Percentiles rank a stretch among this genome's conserved stretches.
Conservation (phyloP, 306 rosid genomes). For the Malus orientalis region DNA sequence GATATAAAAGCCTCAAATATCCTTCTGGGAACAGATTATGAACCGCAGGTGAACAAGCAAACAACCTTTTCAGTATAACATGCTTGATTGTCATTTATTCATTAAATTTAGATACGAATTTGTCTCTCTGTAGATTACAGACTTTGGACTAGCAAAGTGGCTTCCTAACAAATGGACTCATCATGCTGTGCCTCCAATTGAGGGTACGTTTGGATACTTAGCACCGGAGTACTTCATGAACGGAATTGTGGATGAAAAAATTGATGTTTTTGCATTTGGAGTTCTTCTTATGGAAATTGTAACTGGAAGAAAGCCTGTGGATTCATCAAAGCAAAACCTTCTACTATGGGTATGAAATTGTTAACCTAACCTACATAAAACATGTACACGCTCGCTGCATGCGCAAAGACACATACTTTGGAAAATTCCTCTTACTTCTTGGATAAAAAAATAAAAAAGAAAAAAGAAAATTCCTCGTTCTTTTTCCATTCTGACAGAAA, state of each 20-base stretch:
- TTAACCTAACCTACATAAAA: background rate
- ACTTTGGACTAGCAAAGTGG: slow-evolving; percentile 98
- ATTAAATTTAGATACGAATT: background rate
- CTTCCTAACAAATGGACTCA: slow-evolving; percentile 99
- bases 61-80: background rate
- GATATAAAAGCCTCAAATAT: slow-evolving; percentile 96
- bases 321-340: slow-evolving; percentile 76
- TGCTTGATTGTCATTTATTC: background rate
- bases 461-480: background rate
- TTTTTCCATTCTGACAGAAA: background rate
- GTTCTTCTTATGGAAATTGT: slow-evolving; percentile 83
- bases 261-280: slow-evolving; percentile 77
- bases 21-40: slow-evolving; percentile 88
- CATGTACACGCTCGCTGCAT: too few relatives aligned
- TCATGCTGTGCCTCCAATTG: slow-evolving; percentile 84
- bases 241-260: slow-evolving; percentile 89
- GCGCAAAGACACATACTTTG: background rate
- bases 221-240: slow-evolving; percentile 96
- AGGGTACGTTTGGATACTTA: slow-evolving; percentile 90
- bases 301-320: slow-evolving; percentile 82
- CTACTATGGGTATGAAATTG: slow-evolving; percentile 65
- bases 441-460: background rate
- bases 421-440: background rate
- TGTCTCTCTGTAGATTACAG: slow-evolving; percentile 47
- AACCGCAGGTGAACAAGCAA: slow-evolving; percentile 60